Evolutionary conservation across 352 stramenopile genomes (phyloP).

Genomic region (Globisporangium splendens): DNA sequence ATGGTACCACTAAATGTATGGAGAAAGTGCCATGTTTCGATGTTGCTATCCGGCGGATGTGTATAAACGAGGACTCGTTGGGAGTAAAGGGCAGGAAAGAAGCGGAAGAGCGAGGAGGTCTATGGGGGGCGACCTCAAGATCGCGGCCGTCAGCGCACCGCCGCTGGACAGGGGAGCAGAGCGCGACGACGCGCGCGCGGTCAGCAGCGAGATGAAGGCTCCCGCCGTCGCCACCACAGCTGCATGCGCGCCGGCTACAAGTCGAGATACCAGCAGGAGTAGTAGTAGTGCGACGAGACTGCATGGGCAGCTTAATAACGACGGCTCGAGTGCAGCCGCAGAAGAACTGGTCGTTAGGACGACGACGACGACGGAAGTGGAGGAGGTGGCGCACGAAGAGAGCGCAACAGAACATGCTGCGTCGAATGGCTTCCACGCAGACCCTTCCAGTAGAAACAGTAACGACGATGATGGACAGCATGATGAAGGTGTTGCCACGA

Average conservation of each 20-base stretch:
- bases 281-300: slow-evolving; percentile 2
- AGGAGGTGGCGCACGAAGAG: neutral
- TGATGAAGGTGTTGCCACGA: neutral
- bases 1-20: no score
- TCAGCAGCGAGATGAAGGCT: neutral
- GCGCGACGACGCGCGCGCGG: neutral
- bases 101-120: slow-evolving; percentile 8
- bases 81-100: neutral
- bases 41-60: neutral
- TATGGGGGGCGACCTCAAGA: slow-evolving; percentile 15
- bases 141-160: slow-evolving; percentile 9
- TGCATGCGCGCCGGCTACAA: neutral
- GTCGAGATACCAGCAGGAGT: neutral
- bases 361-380: neutral
- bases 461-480: no score
- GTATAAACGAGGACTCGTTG: neutral
- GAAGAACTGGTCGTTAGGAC: neutral
- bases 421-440: neutral
- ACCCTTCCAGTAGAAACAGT: neutral
- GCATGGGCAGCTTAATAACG: neutral
- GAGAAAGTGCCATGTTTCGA: neutral
- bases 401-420: neutral
- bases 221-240: neutral
- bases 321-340: slow-evolving; percentile 4
- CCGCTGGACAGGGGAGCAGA: slow-evolving; percentile 2